A percentile compares a stretch with the other conserved stretches of the same genome.
Conservation (phyloP, 306 rosid genomes). For the Lathyrus sativus region DNA sequence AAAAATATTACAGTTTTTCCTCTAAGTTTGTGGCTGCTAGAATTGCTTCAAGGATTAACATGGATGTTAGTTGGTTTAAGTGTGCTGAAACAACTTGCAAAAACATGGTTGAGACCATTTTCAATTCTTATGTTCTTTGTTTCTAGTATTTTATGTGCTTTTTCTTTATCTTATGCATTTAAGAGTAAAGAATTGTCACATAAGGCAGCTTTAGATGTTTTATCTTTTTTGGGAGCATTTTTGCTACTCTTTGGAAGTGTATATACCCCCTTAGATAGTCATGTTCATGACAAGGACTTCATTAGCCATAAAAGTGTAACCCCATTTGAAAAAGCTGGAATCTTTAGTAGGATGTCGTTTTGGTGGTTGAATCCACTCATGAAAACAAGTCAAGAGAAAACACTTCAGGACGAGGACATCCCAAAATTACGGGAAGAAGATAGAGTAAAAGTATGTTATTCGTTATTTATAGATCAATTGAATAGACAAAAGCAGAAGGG, state of each 20-base stretch:
- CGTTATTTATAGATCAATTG: constrained; percentile 45
- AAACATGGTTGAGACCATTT: constrained; percentile 37
- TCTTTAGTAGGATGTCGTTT: constrained; percentile 49
- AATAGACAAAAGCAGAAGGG: constrained; percentile 40
- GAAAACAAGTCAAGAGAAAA: constrained; percentile 62
- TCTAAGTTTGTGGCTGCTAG: constrained; percentile 46
- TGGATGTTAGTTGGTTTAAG: constrained; percentile 48
- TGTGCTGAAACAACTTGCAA: constrained; percentile 42
- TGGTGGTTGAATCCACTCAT: constrained; percentile 82
- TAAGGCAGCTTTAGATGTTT: constrained; percentile 42
- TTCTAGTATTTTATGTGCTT: constrained; percentile 41
- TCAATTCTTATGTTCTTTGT: constrained; percentile 34
- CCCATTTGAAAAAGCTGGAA: constrained; percentile 62
- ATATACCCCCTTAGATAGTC: constrained; percentile 49
- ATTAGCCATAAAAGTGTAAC: constrained; percentile 35
- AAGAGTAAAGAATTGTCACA: constrained; percentile 32
- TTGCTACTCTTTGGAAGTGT: constrained; percentile 41
- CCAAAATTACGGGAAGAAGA: constrained; percentile 59
- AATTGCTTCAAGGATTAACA: constrained; percentile 52
- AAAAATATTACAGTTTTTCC: constrained; percentile 47
- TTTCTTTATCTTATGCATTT: constrained; percentile 44
- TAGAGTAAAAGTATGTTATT: constrained; percentile 61
- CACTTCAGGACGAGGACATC: constrained; percentile 60
- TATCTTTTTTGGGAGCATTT: constrained; percentile 39
- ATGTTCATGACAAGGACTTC: constrained; percentile 36